These are phyloP conservation scores for Penicillium sp. DNA, from an alignment of 2,329 filamentous ascomycete species.

Conservation along the genomic window DNA sequence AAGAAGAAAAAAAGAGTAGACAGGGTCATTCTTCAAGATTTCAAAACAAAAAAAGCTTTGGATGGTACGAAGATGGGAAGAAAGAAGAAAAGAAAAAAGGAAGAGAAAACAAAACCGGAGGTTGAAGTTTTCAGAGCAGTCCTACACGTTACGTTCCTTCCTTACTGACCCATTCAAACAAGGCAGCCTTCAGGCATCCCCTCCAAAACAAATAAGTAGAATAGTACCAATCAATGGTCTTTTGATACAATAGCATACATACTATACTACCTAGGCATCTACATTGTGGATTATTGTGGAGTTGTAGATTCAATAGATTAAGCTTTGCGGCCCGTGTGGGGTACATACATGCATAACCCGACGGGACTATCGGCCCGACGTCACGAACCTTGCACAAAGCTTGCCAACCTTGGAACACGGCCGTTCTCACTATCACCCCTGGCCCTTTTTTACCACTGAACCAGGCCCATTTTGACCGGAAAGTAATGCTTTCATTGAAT, in stretches of 20 bases:
- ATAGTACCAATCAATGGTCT: background rate
- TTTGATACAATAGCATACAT: background rate
- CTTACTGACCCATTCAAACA: background rate
- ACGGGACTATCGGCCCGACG: background rate
- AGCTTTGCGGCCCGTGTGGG: slow-evolving; percentile 8
- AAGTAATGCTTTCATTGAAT: background rate
- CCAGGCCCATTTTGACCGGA: background rate
- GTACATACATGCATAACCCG: background rate
- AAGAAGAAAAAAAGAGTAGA: background rate
- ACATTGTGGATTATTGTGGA: background rate
- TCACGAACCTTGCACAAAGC: background rate
- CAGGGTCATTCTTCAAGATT: too few species aligned
- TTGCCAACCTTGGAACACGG: too few species aligned
- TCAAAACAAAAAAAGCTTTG: too few species aligned
- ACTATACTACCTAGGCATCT: background rate
- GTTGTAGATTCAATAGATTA: background rate
- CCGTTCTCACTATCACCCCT: too few species aligned
- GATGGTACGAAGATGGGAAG: background rate
- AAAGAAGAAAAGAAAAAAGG: background rate
- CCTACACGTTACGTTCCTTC: background rate
- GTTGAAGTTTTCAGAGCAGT: background rate
- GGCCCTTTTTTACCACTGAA: background rate
- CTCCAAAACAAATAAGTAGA: background rate
- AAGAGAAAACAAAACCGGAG: background rate
- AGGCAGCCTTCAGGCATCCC: background rate